Percentiles rank a stretch among this genome's conserved stretches.
Evolutionary conservation across 179 eudicot species (phyloP).

Genomic region (Patellifolia procumbens): DNA sequence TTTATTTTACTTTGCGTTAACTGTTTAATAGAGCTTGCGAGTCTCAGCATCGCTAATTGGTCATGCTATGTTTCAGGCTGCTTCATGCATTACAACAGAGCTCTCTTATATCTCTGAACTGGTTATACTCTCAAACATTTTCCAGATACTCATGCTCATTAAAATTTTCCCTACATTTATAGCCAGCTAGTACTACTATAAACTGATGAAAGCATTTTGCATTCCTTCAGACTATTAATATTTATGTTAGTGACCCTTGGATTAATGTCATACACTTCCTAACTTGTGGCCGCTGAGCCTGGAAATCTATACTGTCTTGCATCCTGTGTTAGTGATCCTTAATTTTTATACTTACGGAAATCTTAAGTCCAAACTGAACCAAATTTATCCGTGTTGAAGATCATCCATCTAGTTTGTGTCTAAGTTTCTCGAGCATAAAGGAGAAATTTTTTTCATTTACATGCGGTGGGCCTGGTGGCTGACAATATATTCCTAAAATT

Average conservation of each 20-base stretch:
- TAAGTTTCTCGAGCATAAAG: not conserved
- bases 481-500: not conserved
- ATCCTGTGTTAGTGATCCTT: not conserved
- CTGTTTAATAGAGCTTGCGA: not conserved
- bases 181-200: not conserved
- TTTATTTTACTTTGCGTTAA: not conserved
- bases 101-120: constrained; percentile 84
- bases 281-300: not conserved
- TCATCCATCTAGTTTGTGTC: not conserved
- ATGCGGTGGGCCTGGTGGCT: not conserved
- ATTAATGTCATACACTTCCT: not conserved
- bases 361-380: not conserved
- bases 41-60: constrained; percentile 12
- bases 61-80: constrained; percentile 55
- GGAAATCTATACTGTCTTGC: constrained; percentile 1
- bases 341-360: not conserved
- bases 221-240: not conserved
- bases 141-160: constrained; percentile 8
- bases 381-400: not conserved
- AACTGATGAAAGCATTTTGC: constrained; percentile 3
- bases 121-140: constrained; percentile 51
- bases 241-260: not conserved
- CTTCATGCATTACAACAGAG: constrained; percentile 71
- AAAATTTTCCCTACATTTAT: not conserved
- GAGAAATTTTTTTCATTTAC: not conserved